Conservation (phyloP, 2,329 filamentous ascomycete genomes). For the Mycosphaerella arachidis region DNA sequence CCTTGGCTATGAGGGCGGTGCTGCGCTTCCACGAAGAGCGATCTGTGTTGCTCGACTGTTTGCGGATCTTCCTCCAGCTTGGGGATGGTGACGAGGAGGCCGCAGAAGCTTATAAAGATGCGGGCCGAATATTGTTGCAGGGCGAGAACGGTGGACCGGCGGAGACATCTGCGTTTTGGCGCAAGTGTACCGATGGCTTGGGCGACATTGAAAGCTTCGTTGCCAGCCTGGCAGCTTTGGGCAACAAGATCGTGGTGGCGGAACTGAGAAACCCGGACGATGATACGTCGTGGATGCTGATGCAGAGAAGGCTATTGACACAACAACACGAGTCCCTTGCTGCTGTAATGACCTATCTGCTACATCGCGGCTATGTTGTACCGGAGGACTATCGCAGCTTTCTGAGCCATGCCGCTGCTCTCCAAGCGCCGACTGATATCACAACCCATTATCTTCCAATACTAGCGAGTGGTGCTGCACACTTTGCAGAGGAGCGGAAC, state of each 20-base stretch:
- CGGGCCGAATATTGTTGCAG: slow-evolving; percentile 56
- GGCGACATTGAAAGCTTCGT: slow-evolving; percentile 71
- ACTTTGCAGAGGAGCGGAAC: slow-evolving; percentile 67
- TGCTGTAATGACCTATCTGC: slow-evolving; percentile 71
- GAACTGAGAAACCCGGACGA: slow-evolving; percentile 62
- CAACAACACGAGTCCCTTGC: slow-evolving; percentile 87
- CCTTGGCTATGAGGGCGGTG: slow-evolving; percentile 71
- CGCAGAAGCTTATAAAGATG: slow-evolving; percentile 52
- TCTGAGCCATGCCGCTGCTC: slow-evolving; percentile 60
- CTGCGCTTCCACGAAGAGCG: slow-evolving; percentile 85
- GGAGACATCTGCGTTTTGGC: slow-evolving; percentile 61
- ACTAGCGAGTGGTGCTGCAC: slow-evolving; percentile 69
- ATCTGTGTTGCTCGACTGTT: slow-evolving; percentile 74
- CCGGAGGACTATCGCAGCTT: slow-evolving; percentile 70
- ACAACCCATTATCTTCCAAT: slow-evolving; percentile 78
- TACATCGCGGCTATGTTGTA: slow-evolving; percentile 69
- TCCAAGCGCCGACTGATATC: slow-evolving; percentile 72
- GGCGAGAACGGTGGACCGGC: slow-evolving; percentile 43
- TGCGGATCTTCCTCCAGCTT: slow-evolving; percentile 73
- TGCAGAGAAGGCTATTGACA: slow-evolving; percentile 72
- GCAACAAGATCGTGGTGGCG: slow-evolving; percentile 70
- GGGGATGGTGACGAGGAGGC: slow-evolving; percentile 56
- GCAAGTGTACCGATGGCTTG: slow-evolving; percentile 73
- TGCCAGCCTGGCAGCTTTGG: slow-evolving; percentile 67
- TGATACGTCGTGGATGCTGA: slow-evolving; percentile 71